A percentile compares a stretch with the other conserved stretches of the same genome.
These are phyloP conservation scores for Penicillium freii DNA, from an alignment of 2,329 filamentous ascomycete genomes.

Conservation along the genomic window DNA sequence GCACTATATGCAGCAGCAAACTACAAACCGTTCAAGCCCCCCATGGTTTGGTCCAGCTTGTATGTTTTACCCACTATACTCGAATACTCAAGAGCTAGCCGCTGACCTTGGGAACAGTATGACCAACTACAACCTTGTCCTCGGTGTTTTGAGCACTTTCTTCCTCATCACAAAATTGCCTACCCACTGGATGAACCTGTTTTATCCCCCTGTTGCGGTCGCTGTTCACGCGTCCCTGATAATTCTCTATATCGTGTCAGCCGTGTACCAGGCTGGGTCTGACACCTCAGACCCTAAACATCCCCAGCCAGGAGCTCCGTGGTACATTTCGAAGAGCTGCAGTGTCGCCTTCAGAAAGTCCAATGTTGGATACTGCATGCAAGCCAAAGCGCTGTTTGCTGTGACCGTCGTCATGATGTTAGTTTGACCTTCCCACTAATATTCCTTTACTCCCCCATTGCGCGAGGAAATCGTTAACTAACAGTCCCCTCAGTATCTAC, in stretches of 20 bases:
- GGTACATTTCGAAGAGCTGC: conserved; percentile 64
- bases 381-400: conserved; percentile 59
- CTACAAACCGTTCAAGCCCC: conserved; percentile 53
- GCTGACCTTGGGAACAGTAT: conserved; percentile 43
- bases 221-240: conserved; percentile 53
- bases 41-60: conserved; percentile 61
- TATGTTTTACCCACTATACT: conserved; percentile 37
- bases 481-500: conserved; percentile 43
- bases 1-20: conserved; percentile 60
- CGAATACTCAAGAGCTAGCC: background rate
- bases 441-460: background rate
- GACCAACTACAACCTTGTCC: conserved; percentile 61
- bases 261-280: conserved; percentile 55
- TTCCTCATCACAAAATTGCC: conserved; percentile 58
- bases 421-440: background rate
- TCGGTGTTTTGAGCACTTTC: conserved; percentile 61
- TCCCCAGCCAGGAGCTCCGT: conserved; percentile 56
- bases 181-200: conserved; percentile 56
- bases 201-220: conserved; percentile 56
- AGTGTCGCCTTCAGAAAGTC: conserved; percentile 48
- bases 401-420: conserved; percentile 58
- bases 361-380: conserved; percentile 56
- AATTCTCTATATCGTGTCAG: conserved; percentile 55
- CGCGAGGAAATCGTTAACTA: conserved; percentile 4
- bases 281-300: conserved; percentile 59